phyloP scores from a whole-genome alignment of 129 eudicot genomes.

The Erigeron canadensis region DNA sequence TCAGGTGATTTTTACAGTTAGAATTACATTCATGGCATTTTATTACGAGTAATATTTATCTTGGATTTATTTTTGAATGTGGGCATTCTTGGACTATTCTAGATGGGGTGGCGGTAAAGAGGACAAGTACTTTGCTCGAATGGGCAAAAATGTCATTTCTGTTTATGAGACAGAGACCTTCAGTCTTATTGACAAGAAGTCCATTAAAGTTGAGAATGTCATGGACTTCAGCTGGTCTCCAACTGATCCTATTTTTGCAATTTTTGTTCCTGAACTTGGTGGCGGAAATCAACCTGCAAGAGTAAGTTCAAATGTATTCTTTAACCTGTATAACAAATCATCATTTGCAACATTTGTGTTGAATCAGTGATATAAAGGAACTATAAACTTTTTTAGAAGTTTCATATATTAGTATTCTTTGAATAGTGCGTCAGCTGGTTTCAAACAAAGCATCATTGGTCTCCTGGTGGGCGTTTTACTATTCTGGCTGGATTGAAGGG shows the following conservation, averaged over 20 bases:
- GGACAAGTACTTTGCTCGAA: constrained; percentile 79
- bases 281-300: constrained; percentile 90
- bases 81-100: constrained; percentile 5
- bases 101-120: constrained; percentile 93
- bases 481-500: constrained; percentile 85
- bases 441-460: too few relatives aligned
- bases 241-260: constrained; percentile 68
- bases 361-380: too few relatives aligned
- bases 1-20: constrained; percentile 42
- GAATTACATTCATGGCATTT: background rate
- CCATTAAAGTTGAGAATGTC: constrained; percentile 80
- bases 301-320: constrained; percentile 36
- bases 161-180: constrained; percentile 88
- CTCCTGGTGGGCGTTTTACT: constrained; percentile 74
- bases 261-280: constrained; percentile 85
- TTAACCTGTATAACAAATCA: background rate
- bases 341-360: background rate
- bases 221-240: constrained; percentile 93
- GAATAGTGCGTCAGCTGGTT: constrained; percentile 28
- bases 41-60: constrained; percentile 1
- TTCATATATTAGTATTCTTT: background rate
- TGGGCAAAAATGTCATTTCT: constrained; percentile 72
- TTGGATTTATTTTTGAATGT: background rate
- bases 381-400: background rate
- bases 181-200: constrained; percentile 67